Evolutionary conservation across 2,329 filamentous ascomycete species (phyloP).

Genomic region (Calonectria pseudoreteaudii): DNA sequence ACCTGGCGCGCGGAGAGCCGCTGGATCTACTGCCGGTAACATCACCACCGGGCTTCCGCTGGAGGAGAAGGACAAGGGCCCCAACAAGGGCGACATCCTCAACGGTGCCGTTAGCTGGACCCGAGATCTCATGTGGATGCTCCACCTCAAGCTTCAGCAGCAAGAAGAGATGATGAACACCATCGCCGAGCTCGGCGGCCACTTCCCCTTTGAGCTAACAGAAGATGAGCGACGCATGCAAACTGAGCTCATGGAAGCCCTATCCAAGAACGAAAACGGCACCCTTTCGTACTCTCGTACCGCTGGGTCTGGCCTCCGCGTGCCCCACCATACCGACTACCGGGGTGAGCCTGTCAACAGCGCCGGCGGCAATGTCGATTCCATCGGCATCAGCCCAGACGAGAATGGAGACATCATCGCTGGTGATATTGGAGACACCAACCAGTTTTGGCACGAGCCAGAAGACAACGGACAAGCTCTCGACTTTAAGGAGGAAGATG

Average conservation of each 20-base stretch:
- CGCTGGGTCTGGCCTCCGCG: conserved; percentile 85
- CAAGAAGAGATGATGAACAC: conserved; percentile 87
- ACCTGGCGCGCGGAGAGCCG: conserved; percentile 83
- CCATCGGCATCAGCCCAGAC: conserved; percentile 53
- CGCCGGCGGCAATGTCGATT: conserved; percentile 49
- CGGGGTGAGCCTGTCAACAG: conserved; percentile 80
- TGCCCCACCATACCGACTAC: conserved; percentile 93
- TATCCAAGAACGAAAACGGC: conserved; percentile 80
- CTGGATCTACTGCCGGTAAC: conserved; percentile 76
- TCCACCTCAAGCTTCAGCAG: conserved; percentile 89
- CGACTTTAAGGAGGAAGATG: conserved; percentile 94
- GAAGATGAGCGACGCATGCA: conserved; percentile 98
- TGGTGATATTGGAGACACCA: conserved; percentile 63
- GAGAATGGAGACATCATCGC: conserved; percentile 53
- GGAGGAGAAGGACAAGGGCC: conserved; percentile 98
- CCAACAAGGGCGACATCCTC: conserved; percentile 98
- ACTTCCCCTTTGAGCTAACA: conserved; percentile 83
- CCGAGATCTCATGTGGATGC: conserved; percentile 96
- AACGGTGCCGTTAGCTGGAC: conserved; percentile 98
- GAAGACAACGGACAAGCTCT: conserved; percentile 78
- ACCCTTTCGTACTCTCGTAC: conserved; percentile 88
- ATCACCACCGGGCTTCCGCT: conserved; percentile 93
- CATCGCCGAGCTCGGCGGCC: conserved; percentile 78
- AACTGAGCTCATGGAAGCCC: conserved; percentile 87
- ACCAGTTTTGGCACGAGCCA: conserved; percentile 74